Percentiles rank a stretch among this genome's conserved stretches.
These are phyloP conservation scores for Fusarium lyarnte DNA, from an alignment of 2,329 filamentous ascomycete genomes.

Conservation along the genomic window DNA sequence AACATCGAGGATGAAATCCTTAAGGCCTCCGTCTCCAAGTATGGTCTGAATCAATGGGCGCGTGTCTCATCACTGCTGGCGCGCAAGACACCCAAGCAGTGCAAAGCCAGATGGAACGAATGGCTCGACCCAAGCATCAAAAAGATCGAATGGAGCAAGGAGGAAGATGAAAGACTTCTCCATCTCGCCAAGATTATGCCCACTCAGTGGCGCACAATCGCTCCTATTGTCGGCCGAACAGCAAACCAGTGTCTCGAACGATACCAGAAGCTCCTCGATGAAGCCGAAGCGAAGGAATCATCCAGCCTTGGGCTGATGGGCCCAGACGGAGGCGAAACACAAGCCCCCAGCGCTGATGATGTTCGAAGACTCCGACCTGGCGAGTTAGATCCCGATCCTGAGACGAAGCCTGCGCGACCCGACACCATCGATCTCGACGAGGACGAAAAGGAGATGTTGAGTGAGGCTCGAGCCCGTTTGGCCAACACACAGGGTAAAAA, in stretches of 20 bases:
- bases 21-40: conserved; percentile 94
- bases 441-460: conserved; percentile 99
- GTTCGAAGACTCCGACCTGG: conserved; percentile 88
- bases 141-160: conserved; percentile 98
- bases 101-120: conserved; percentile 98
- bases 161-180: conserved; percentile 97
- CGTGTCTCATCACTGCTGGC: conserved; percentile 96
- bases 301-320: conserved; percentile 85
- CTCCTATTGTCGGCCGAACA: conserved; percentile 93
- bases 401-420: conserved; percentile 93
- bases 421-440: conserved; percentile 99
- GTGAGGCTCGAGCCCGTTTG: conserved; percentile 92
- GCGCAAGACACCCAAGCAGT: conserved; percentile 98
- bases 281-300: conserved; percentile 90
- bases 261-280: conserved; percentile 95
- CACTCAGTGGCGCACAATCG: conserved; percentile 98
- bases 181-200: conserved; percentile 98
- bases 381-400: conserved; percentile 96
- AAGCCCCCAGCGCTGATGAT: conserved; percentile 91
- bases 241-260: conserved; percentile 97
- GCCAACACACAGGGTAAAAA: conserved; percentile 99
- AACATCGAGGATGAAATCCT: conserved; percentile 94
- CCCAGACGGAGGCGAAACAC: conserved; percentile 84
- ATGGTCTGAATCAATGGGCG: conserved; percentile 97
- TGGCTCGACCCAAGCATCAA: conserved; percentile 98